Percentiles rank a stretch among this genome's conserved stretches.
phyloP scores from a whole-genome alignment of 345 rosid species.

The Balakata baccata region DNA sequence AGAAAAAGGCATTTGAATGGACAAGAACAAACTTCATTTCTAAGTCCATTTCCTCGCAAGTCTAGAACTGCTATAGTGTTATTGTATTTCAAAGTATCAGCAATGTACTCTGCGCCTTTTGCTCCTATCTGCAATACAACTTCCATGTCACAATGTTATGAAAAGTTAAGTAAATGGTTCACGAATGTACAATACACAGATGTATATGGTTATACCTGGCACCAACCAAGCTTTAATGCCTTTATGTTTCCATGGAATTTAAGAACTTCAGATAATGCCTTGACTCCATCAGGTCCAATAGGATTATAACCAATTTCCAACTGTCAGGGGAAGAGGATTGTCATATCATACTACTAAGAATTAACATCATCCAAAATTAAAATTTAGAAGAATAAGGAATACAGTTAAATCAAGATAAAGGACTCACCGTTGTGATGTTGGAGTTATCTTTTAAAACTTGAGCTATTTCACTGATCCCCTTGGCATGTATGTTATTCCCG shows the following conservation, averaged over 20 bases:
- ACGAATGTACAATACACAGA: neutral
- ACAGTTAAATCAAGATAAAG: conserved; percentile 11
- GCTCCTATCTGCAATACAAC: conserved; percentile 68
- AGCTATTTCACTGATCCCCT: conserved; percentile 72
- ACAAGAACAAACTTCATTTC: conserved; percentile 63
- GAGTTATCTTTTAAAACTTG: conserved; percentile 72
- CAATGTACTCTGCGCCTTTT: conserved; percentile 76
- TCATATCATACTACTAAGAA: conserved; percentile 7
- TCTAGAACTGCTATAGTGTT: conserved; percentile 74
- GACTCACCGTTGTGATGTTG: conserved; percentile 63
- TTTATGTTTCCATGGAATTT: conserved; percentile 86
- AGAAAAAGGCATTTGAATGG: conserved; percentile 11
- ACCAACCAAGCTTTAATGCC: conserved; percentile 95
- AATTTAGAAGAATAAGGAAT: conserved; percentile 1
- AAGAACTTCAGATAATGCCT: conserved; percentile 78
- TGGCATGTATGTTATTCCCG: conserved; percentile 82
- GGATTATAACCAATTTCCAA: conserved; percentile 95
- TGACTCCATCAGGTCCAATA: conserved; percentile 79
- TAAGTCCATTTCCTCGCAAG: conserved; percentile 90
- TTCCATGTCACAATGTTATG: conserved; percentile 12
- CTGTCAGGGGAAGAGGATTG: conserved; percentile 31
- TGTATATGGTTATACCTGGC: conserved; percentile 58
- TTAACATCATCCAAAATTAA: conserved; percentile 5
- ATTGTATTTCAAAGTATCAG: conserved; percentile 86
- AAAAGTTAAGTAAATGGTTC: neutral